Conservation (phyloP, 2,329 filamentous ascomycete genomes). For the Hansfordia pulvinata region DNA sequence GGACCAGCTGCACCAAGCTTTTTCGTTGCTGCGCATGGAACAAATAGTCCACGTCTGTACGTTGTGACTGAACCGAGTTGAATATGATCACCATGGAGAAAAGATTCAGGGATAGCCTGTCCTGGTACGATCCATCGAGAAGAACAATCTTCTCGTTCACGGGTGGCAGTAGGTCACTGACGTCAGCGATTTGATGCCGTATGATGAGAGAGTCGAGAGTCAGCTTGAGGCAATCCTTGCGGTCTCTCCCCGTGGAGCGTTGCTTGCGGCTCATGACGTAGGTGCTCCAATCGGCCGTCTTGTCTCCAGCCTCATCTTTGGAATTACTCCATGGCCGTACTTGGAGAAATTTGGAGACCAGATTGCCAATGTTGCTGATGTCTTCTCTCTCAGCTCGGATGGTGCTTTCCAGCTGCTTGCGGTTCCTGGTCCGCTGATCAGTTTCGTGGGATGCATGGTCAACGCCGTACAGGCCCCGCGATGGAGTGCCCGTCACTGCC, state of each 20-base stretch:
- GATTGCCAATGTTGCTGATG: constrained; percentile 49
- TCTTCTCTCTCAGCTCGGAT: constrained; percentile 54
- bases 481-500: constrained; percentile 86
- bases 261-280: constrained; percentile 53
- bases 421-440: constrained; percentile 17
- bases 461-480: constrained; percentile 67
- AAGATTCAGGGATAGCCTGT: constrained; percentile 69
- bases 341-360: constrained; percentile 59
- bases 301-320: constrained; percentile 36
- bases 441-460: too few species aligned
- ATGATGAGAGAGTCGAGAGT: constrained; percentile 72
- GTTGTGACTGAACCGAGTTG: constrained; percentile 80
- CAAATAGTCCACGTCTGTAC: constrained; percentile 74
- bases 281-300: constrained; percentile 52
- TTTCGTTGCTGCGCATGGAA: constrained; percentile 66
- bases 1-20: constrained; percentile 53
- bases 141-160: constrained; percentile 59
- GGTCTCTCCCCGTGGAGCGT: constrained; percentile 36
- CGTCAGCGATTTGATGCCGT: constrained; percentile 61
- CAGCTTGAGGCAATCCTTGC: constrained; percentile 47
- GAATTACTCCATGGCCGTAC: constrained; percentile 67
- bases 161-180: constrained; percentile 55
- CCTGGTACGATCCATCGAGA: constrained; percentile 72
- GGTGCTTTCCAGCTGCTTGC: constrained; percentile 23
- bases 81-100: constrained; percentile 76